phyloP scores from a whole-genome alignment of 148 eudicot species.

The Persicaria maculosa region DNA sequence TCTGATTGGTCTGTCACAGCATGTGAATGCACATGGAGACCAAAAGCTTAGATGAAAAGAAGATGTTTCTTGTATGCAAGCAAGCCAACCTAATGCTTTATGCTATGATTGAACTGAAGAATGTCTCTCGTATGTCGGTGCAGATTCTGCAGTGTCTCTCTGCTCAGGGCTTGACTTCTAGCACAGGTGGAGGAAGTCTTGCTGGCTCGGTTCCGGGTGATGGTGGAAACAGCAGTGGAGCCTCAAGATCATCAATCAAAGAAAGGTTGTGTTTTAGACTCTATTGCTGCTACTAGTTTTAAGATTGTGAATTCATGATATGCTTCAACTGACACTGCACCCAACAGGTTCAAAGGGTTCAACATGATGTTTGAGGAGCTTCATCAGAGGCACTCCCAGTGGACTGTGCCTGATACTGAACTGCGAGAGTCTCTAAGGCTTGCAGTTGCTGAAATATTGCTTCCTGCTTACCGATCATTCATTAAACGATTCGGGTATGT shows the following conservation, averaged over 20 bases:
- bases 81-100: background rate
- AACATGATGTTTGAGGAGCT: slow-evolving; percentile 95
- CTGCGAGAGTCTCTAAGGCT: slow-evolving; percentile 88
- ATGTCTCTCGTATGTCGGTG: slow-evolving; percentile 7
- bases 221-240: slow-evolving; percentile 94
- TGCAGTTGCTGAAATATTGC: slow-evolving; percentile 91
- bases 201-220: slow-evolving; percentile 44
- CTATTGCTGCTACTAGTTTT: background rate
- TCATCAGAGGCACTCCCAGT: slow-evolving; percentile 95
- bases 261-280: slow-evolving; percentile 49
- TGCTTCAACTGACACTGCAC: slow-evolving; percentile 2
- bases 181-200: slow-evolving; percentile 64
- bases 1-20: too few species aligned
- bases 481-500: slow-evolving; percentile 90
- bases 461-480: slow-evolving; percentile 95
- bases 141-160: slow-evolving; percentile 88
- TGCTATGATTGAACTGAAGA: background rate
- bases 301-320: background rate
- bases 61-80: background rate
- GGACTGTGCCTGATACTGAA: slow-evolving; percentile 98
- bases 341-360: slow-evolving; percentile 67
- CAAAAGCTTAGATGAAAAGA: too few species aligned
- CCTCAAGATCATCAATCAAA: slow-evolving; percentile 73
- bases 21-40: too few species aligned
- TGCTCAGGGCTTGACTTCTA: slow-evolving; percentile 70